phyloP scores from a whole-genome alignment of 2,329 filamentous ascomycete genomes.

The Conoideocrella luteorostrata region DNA sequence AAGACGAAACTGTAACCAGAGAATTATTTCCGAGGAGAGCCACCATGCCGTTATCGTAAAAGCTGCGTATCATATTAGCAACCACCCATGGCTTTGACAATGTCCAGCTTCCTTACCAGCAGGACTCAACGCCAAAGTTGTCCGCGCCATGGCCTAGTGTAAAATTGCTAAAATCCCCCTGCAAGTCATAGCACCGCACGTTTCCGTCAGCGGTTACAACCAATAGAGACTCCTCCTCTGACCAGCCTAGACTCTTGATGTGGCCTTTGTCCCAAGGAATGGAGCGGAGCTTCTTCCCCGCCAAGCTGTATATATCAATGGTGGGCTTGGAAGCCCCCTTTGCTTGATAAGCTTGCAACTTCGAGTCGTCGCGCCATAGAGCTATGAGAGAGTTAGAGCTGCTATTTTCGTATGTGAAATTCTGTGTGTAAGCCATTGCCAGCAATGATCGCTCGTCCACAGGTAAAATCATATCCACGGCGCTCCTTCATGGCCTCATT shows the following conservation, averaged over 20 bases:
- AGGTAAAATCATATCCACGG: too few species aligned
- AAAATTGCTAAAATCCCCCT: conserved; percentile 92
- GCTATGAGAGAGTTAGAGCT: conserved; percentile 43
- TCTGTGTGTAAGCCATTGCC: neutral
- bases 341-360: conserved; percentile 71
- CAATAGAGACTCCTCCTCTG: conserved; percentile 85
- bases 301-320: conserved; percentile 91
- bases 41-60: conserved; percentile 90
- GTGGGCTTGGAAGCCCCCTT: conserved; percentile 67
- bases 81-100: too few species aligned
- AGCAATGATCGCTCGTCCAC: too few species aligned
- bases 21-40: conserved; percentile 84
- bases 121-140: conserved; percentile 79
- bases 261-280: conserved; percentile 88
- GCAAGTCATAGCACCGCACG: conserved; percentile 86
- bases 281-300: conserved; percentile 78
- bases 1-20: conserved; percentile 79
- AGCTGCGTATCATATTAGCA: conserved; percentile 32
- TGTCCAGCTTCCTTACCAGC: conserved; percentile 43
- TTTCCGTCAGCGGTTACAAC: conserved; percentile 85
- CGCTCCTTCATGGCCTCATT: too few species aligned
- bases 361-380: conserved; percentile 80
- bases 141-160: conserved; percentile 85
- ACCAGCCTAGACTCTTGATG: conserved; percentile 90
- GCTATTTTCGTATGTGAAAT: neutral